Evolutionary conservation across 257 asterid species (phyloP), one percentile per base, ranked within the genome.

Genomic region (Gynochthodes officinalis): DNA sequence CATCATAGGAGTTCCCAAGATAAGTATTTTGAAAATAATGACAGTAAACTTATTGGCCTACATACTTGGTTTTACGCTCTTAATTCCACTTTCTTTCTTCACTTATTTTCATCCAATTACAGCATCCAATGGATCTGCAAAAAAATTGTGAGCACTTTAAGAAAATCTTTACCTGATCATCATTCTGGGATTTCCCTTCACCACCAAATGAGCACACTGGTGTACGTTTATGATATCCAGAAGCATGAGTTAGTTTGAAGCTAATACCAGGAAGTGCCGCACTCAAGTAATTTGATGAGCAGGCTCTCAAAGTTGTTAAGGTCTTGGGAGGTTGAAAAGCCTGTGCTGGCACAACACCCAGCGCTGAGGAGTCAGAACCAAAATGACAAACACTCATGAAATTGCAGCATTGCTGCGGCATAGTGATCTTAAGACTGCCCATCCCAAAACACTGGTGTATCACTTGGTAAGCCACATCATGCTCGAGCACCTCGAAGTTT

Each of bases 121-220:
- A 46, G 7, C 32, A 57, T 33, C 19, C 28, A n/a, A 61, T 52
- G 1, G 18, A 70, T 61, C 40, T 64, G 37, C 69, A 44, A 33
- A 35, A 25, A 65, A 12, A 71, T 27, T 2, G 23, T 59, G 33
- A 39, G 18, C 25, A 70, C 39, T 61, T 68, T 62, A 76, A 58
- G 10, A 40, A 72, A 39, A 50, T 19, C 23, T 64, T 73, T 80
- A 90, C 96, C 95, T 88, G 83, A 70, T 81, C 82, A 46, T 75
- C 95, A 66, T 72, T 75, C 32, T 75, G 81, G 12, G 86, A 73
- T 76, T 85, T 85, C 64, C 92, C 90, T 74, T 88, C 78, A 52
- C 86, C 85, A 67, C 91, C 89, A 76, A 86, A 85, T 79, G 81
- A 77, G 80, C 91, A 88, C 46, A 84, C 86, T 64, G 81, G 78